phyloP scores from a whole-genome alignment of 179 eudicot species.

The Silene coronaria region DNA sequence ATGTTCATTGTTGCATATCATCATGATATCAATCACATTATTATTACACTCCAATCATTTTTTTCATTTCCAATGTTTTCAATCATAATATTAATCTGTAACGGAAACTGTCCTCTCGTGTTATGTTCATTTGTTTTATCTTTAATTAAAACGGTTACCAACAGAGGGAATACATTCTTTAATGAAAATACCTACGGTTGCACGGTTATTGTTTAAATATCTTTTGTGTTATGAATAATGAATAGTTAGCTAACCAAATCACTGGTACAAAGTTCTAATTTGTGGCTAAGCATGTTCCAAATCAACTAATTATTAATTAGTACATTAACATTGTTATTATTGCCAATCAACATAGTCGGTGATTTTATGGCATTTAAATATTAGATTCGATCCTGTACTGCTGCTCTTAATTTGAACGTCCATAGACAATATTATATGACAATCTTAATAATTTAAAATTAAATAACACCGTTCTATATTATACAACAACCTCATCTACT shows the following conservation, averaged over 20 bases:
- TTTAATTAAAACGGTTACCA: too few species aligned
- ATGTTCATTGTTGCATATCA: conserved; percentile 10
- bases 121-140: too few species aligned
- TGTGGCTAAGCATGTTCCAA: conserved; percentile 7
- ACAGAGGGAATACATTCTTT: background rate
- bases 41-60: background rate
- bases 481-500: too few species aligned
- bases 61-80: background rate
- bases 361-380: conserved; percentile 18
- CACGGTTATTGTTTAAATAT: background rate
- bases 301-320: background rate
- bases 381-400: background rate
- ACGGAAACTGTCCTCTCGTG: too few species aligned
- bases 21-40: conserved; percentile 19
- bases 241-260: background rate
- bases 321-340: conserved; percentile 7
- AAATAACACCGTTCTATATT: too few species aligned
- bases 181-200: background rate
- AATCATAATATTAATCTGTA: too few species aligned
- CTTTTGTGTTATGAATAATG: background rate
- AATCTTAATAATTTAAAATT: too few species aligned
- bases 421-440: background rate
- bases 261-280: background rate
- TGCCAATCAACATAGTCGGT: conserved; percentile 21
- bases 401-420: conserved; percentile 6